These are phyloP conservation scores for Calcarisporium arbuscula DNA, from an alignment of 2,329 filamentous ascomycete species.

Conservation along the genomic window DNA sequence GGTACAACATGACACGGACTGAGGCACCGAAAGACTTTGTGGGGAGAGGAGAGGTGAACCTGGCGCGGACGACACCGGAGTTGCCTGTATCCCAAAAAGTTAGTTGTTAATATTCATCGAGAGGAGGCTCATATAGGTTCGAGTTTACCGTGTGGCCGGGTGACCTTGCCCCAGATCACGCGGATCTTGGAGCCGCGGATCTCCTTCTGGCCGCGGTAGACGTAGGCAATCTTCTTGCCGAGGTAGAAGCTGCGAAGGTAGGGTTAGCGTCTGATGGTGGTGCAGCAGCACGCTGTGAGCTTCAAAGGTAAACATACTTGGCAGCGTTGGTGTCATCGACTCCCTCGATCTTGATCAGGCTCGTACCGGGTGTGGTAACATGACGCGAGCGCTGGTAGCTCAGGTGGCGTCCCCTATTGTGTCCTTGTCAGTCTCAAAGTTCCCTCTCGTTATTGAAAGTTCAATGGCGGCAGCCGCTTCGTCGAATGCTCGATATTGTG, in stretches of 20 bases:
- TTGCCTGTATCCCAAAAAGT: constrained; percentile 56
- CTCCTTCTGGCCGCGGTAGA: constrained; percentile 94
- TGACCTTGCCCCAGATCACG: constrained; percentile 99
- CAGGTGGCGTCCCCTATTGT: constrained; percentile 84
- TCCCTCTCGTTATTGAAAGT: too few relatives aligned
- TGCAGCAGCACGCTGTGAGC: neutral
- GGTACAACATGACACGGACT: constrained; percentile 96
- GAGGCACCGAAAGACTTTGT: constrained; percentile 94
- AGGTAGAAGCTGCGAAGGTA: constrained; percentile 69
- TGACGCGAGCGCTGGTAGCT: constrained; percentile 95
- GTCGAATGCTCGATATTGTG: constrained; percentile 17
- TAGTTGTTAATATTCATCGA: constrained; percentile 4
- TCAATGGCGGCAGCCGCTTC: too few relatives aligned
- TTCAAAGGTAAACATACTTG: constrained; percentile 56
- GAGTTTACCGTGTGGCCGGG: constrained; percentile 79
- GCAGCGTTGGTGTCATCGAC: constrained; percentile 86
- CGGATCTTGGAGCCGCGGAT: constrained; percentile 97
- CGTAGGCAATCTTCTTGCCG: constrained; percentile 97
- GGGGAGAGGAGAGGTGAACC: constrained; percentile 94
- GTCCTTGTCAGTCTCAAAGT: constrained; percentile 19
- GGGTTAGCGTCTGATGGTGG: constrained; percentile 17
- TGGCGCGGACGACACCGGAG: constrained; percentile 95
- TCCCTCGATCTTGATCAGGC: constrained; percentile 98
- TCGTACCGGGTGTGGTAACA: constrained; percentile 82
- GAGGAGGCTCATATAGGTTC: constrained; percentile 1